phyloP scores from a whole-genome alignment of 2,329 filamentous ascomycete genomes.

The Cladophialophora bantiana region DNA sequence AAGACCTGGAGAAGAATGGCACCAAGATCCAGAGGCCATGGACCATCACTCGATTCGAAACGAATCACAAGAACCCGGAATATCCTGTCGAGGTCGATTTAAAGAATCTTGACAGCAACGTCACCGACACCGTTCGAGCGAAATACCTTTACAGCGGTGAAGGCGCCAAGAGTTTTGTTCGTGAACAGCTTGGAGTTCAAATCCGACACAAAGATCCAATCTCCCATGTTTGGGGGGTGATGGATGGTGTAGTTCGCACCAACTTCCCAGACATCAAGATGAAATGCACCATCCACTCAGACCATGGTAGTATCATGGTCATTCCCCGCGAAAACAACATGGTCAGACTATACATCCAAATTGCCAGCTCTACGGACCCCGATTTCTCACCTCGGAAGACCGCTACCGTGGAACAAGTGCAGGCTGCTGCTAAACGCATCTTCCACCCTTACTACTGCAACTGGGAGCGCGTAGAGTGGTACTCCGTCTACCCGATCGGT shows the following conservation, averaged over 20 bases:
- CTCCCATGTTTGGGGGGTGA: constrained; percentile 70
- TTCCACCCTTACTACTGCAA: constrained; percentile 66
- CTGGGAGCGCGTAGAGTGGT: constrained; percentile 72
- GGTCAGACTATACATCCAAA: constrained; percentile 62
- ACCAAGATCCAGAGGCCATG: constrained; percentile 65
- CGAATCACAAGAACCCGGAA: constrained; percentile 65
- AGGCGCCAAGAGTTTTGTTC: constrained; percentile 66
- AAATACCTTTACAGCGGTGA: constrained; percentile 71
- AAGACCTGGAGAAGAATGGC: constrained; percentile 66
- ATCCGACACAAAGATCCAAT: constrained; percentile 69
- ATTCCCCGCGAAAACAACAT: constrained; percentile 61
- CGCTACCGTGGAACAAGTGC: constrained; percentile 65
- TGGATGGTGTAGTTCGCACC: constrained; percentile 70
- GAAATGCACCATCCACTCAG: constrained; percentile 72
- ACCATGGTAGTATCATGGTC: constrained; percentile 69
- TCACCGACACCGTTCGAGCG: constrained; percentile 68
- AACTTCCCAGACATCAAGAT: constrained; percentile 70
- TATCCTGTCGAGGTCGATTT: constrained; percentile 84
- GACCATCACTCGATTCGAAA: constrained; percentile 68
- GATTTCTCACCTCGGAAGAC: constrained; percentile 69
- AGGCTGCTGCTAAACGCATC: constrained; percentile 64
- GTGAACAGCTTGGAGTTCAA: constrained; percentile 70
- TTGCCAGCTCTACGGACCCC: constrained; percentile 66
- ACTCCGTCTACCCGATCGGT: constrained; percentile 70
- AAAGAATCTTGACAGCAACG: constrained; percentile 75